A percentile compares a stretch with the other conserved stretches of the same genome.
phyloP scores from a whole-genome alignment of 2,329 filamentous ascomycete genomes.

The Orbilia brochopaga region DNA sequence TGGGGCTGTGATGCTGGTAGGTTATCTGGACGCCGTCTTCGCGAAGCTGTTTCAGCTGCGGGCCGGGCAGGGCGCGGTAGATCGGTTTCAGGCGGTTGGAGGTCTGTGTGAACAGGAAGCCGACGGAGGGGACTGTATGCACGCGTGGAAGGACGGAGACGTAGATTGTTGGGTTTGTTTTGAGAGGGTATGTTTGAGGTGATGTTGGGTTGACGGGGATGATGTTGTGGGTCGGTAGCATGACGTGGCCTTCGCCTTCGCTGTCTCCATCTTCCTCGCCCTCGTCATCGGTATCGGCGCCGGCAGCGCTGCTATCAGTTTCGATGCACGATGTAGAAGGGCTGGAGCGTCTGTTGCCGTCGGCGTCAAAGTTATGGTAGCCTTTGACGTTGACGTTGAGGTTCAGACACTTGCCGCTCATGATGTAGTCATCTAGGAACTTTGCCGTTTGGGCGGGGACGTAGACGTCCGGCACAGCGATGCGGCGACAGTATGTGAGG shows the following conservation, averaged over 20 bases:
- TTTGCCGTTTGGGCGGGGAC: conserved; percentile 55
- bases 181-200: conserved; percentile 3
- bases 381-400: conserved; percentile 21
- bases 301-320: background rate
- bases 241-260: conserved; percentile 19
- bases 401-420: conserved; percentile 42
- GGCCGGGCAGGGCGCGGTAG: conserved; percentile 57
- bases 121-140: conserved; percentile 62
- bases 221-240: conserved; percentile 40
- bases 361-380: conserved; percentile 37
- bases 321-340: background rate
- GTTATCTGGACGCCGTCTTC: conserved; percentile 59
- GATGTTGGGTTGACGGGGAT: conserved; percentile 25
- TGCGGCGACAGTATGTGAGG: conserved; percentile 60
- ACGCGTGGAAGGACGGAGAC: conserved; percentile 61
- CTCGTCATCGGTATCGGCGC: conserved; percentile 58
- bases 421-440: conserved; percentile 59
- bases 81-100: conserved; percentile 59
- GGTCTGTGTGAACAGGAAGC: conserved; percentile 61
- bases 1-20: conserved; percentile 57
- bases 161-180: conserved; percentile 55
- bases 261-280: conserved; percentile 54
- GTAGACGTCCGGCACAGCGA: conserved; percentile 61
- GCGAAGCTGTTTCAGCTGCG: conserved; percentile 59
- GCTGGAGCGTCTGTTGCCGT: conserved; percentile 17